Percentiles rank a stretch among this genome's conserved stretches.
phyloP scores from a whole-genome alignment of 495 filamentous ascomycete genomes.

The Durotheca rogersii region DNA sequence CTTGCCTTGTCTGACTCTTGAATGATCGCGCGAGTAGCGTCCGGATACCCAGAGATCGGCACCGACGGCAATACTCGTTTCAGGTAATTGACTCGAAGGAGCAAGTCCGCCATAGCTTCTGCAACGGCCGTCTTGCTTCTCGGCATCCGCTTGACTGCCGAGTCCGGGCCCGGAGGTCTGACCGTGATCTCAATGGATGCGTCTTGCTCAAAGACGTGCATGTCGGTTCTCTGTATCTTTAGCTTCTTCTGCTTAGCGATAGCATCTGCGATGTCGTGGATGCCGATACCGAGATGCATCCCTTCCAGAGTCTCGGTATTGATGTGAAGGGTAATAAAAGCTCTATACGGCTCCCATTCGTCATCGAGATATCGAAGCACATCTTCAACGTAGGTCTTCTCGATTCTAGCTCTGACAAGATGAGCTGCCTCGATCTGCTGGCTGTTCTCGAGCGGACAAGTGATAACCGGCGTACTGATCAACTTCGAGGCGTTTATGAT shows the following conservation, averaged over 20 bases:
- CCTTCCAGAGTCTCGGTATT: slow-evolving; percentile 74
- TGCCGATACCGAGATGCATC: slow-evolving; percentile 72
- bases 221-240: slow-evolving; percentile 58
- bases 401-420: slow-evolving; percentile 86
- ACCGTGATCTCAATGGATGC: slow-evolving; percentile 59
- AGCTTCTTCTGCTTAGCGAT: slow-evolving; percentile 79
- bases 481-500: slow-evolving; percentile 95
- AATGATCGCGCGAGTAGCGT: slow-evolving; percentile 84
- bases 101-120: slow-evolving; percentile 64
- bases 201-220: slow-evolving; percentile 46
- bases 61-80: slow-evolving; percentile 79
- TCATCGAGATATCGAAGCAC: slow-evolving; percentile 77
- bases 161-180: slow-evolving; percentile 49
- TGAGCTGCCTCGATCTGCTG: slow-evolving; percentile 70
- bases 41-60: slow-evolving; percentile 81
- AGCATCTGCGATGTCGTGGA: slow-evolving; percentile 66
- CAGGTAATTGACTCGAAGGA: slow-evolving; percentile 77
- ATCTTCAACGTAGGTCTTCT: slow-evolving; percentile 79
- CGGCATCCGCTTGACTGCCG: slow-evolving; percentile 47
- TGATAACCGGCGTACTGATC: slow-evolving; percentile 93
- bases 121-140: slow-evolving; percentile 54
- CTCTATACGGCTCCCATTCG: slow-evolving; percentile 71
- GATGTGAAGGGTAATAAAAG: slow-evolving; percentile 71
- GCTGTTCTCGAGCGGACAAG: slow-evolving; percentile 74
- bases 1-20: slow-evolving; percentile 59